Percentiles rank a stretch among this genome's conserved stretches.
These are phyloP conservation scores for Apiospora sp. DNA, from an alignment of 2,329 filamentous ascomycete species.

Conservation along the genomic window DNA sequence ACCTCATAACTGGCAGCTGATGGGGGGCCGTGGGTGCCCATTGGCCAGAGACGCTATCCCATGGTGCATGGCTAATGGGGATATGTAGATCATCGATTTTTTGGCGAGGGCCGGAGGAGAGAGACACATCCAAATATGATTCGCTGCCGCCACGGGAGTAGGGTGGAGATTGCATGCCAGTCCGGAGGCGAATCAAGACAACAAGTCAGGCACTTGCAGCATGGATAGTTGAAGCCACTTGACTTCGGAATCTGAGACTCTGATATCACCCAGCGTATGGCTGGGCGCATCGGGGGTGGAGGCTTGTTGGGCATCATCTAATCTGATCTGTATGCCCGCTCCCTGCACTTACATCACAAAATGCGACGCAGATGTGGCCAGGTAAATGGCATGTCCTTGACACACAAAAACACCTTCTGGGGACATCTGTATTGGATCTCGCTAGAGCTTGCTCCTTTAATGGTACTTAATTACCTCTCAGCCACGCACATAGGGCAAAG, in stretches of 20 bases:
- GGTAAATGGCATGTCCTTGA: background rate
- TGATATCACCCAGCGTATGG: background rate
- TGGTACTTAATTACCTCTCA: background rate
- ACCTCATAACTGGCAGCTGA: background rate
- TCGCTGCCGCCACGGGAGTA: background rate
- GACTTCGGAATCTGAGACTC: background rate
- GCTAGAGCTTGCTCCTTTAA: background rate
- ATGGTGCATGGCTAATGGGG: background rate
- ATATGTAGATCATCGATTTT: background rate
- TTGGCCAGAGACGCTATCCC: background rate
- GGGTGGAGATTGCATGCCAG: slow-evolving; percentile 19
- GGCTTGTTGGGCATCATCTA: background rate
- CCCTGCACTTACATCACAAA: background rate
- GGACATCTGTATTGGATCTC: background rate
- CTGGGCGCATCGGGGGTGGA: background rate
- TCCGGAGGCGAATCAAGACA: slow-evolving; percentile 2
- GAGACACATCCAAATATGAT: background rate
- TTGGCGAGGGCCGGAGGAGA: background rate
- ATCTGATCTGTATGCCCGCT: background rate
- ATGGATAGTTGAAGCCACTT: background rate
- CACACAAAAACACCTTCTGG: background rate
- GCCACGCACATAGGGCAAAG: background rate
- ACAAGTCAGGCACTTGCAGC: background rate
- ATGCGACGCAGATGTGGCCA: background rate
- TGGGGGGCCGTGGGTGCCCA: background rate